These are phyloP conservation scores for Pseudogymnoascus sp. DNA, from an alignment of 2,329 filamentous ascomycete species.

Conservation along the genomic window DNA sequence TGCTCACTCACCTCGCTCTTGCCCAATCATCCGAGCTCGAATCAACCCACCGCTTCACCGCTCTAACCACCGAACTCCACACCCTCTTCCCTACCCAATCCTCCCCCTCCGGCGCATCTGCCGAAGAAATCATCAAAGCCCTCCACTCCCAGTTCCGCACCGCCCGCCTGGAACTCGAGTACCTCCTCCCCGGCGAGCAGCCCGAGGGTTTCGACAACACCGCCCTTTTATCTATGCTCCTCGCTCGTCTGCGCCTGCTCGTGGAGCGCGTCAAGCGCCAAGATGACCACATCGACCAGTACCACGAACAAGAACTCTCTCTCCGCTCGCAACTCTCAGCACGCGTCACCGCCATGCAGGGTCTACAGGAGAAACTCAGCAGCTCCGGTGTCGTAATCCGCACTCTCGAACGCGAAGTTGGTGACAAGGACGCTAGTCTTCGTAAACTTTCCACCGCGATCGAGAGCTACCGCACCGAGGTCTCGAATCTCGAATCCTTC, in stretches of 20 bases:
- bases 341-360: conserved; percentile 43
- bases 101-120: conserved; percentile 28
- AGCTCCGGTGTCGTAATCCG: conserved; percentile 14
- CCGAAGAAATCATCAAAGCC: conserved; percentile 36
- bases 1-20: conserved; percentile 26
- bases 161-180: conserved; percentile 53
- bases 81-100: conserved; percentile 42
- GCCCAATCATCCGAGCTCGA: conserved; percentile 24
- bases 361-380: conserved; percentile 35
- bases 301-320: conserved; percentile 47
- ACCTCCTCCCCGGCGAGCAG: conserved; percentile 52
- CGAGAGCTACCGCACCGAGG: conserved; percentile 45
- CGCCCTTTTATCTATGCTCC: conserved; percentile 47
- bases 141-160: conserved; percentile 38
- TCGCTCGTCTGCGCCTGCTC: conserved; percentile 42
- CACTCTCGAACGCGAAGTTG: conserved; percentile 19
- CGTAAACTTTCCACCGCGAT: conserved; percentile 44
- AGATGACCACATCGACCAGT: conserved; percentile 51
- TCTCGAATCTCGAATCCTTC: conserved; percentile 44
- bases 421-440: conserved; percentile 36
- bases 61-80: conserved; percentile 38
- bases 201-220: conserved; percentile 39
- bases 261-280: conserved; percentile 38
- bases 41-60: conserved; percentile 39
- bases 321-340: conserved; percentile 49